Conservation (phyloP, 805 yeast genomes). For the Starmerella scarabaei region DNA sequence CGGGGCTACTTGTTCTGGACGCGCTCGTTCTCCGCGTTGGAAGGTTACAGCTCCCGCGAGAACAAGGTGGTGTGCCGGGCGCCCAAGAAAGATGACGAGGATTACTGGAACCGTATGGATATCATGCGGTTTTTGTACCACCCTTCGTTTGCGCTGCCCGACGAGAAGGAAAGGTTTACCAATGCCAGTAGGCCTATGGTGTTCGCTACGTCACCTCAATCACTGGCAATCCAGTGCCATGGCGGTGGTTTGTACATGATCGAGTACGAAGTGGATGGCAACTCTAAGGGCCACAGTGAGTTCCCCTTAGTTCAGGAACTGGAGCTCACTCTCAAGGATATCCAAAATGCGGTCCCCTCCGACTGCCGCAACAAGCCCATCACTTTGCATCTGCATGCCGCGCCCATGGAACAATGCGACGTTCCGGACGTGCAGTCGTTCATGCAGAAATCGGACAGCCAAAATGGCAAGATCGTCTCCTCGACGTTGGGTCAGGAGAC, state of each 20-base stretch:
- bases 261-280: conserved; percentile 51
- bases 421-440: conserved; percentile 39
- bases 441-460: conserved; percentile 4
- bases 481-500: conserved; percentile 15
- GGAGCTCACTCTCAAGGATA: conserved; percentile 36
- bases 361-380: conserved; percentile 29
- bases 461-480: conserved; percentile 6
- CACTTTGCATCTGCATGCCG: conserved; percentile 23
- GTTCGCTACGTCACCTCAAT: conserved; percentile 34
- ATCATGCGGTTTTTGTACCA: conserved; percentile 65
- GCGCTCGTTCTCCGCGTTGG: conserved; percentile 67
- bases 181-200: conserved; percentile 34
- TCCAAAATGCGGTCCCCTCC: conserved; percentile 31
- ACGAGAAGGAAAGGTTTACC: conserved; percentile 19
- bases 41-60: conserved; percentile 32
- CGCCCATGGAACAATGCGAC: conserved; percentile 36
- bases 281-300: conserved; percentile 45
- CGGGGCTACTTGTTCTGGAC: conserved; percentile 73
- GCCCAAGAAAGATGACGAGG: conserved; percentile 43
- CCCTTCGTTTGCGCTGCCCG: conserved; percentile 62
- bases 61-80: conserved; percentile 32
- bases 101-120: conserved; percentile 82
- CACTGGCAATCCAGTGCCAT: conserved; percentile 39
- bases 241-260: conserved; percentile 59
- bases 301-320: conserved; percentile 52